Evolutionary conservation across 2,329 filamentous ascomycete species (phyloP), one percentile per base, ranked within the genome.

Genomic region (Trichoderma simmonsii): DNA sequence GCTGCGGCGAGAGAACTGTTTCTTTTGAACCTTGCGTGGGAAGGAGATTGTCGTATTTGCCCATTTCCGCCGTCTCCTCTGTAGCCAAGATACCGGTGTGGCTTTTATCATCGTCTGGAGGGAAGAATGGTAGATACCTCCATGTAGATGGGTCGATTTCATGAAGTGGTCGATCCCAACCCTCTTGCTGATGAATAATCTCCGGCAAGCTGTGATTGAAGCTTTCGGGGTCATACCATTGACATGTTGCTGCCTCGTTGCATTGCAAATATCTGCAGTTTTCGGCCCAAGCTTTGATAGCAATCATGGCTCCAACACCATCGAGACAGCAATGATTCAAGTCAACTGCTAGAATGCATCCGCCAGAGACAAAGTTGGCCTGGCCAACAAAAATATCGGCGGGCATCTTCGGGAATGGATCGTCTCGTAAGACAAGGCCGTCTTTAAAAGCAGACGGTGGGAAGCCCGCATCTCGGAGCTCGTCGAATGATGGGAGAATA

Each of bases 351-450:
- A 80, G 73, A 3, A 80, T 73, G 43, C 79, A 80, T 0, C 79
- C 79, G 2, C 79, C 79, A 2, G 73, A 51, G 43, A 80, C 74
- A 57, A 80, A 80, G 39, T 80, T 81, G 18, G 75, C 79, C 39
- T 80, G 79, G 1, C 74, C 79, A 8, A 73, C 63, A 2, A 81
- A 73, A 6, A 80, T 73, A 30, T 79, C 77, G 6, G 79, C 76
- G 0, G 79, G 79, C 18, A 79, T 68, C 28, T 73, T 67, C 0
- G 76, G 76, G 51, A 77, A 78, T 3, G 75, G 73, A n/a, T 75
- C 73, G 11, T 74, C 73, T 6, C 72, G 66, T 1, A 78, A 73
- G 11, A 81, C 75, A 21, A 78, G 70, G 3, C 75, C 57, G 48
- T 81, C 78, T 4, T 73, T 74, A 48, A 80, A 80, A 0, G 75